phyloP scores from a whole-genome alignment of 192 early-diverging fungal species.

The Linderina pennispora region DNA sequence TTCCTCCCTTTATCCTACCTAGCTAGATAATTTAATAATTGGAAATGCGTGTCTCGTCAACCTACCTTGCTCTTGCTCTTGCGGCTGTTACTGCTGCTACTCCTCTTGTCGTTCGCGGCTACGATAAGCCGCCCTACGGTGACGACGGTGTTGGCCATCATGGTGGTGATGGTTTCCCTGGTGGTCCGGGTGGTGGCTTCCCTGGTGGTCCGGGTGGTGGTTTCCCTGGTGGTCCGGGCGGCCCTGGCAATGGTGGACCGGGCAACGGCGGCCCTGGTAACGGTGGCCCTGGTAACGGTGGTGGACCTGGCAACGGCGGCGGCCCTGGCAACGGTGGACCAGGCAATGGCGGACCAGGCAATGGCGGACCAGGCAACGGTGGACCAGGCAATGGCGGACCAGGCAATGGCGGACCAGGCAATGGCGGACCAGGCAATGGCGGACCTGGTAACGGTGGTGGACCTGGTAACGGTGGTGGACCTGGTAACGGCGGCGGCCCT shows the following conservation, averaged over 20 bases:
- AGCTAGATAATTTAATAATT: neutral
- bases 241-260: constrained; percentile 7
- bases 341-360: constrained; percentile 2
- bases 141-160: neutral
- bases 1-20: neutral
- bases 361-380: constrained; percentile 3
- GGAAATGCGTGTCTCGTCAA: constrained; percentile 4
- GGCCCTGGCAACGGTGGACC: constrained; percentile 6
- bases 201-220: neutral
- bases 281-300: constrained; percentile 3
- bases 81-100: constrained; percentile 2
- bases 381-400: constrained; percentile 4
- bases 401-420: neutral
- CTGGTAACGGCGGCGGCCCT: constrained; percentile 3
- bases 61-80: neutral
- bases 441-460: constrained; percentile 4
- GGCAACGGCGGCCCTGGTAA: constrained; percentile 1
- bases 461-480: constrained; percentile 5
- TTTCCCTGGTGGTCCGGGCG: constrained; percentile 2
- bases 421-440: constrained; percentile 2
- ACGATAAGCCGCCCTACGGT: neutral
- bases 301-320: neutral
- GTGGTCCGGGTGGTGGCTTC: constrained; percentile 4
- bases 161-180: neutral
- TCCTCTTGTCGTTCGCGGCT: constrained; percentile 1